These are phyloP conservation scores for Lentinus brumalis DNA, from an alignment of 768 basidiomycete species.

Conservation along the genomic window DNA sequence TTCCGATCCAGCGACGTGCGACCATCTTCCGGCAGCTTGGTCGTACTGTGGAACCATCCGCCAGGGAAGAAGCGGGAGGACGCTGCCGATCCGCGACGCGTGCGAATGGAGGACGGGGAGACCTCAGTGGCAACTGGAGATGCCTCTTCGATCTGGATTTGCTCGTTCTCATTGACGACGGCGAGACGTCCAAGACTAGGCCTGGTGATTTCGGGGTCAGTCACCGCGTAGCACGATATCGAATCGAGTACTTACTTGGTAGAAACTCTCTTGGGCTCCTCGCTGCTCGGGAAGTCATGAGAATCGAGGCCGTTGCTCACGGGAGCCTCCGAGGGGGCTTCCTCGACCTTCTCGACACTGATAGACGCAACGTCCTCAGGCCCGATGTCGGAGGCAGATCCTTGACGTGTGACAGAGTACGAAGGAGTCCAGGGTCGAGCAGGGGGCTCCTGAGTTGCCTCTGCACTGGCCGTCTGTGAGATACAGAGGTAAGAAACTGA, in stretches of 20 bases:
- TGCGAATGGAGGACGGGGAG: conserved; percentile 28
- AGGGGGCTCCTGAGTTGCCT: conserved; percentile 21
- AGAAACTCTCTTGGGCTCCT: conserved; percentile 9
- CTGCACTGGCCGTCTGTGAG: neutral
- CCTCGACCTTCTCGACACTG: neutral
- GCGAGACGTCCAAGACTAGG: conserved; percentile 28
- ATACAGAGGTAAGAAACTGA: too few species aligned
- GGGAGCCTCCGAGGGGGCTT: neutral
- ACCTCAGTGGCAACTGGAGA: conserved; percentile 10
- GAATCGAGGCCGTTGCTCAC: conserved; percentile 5
- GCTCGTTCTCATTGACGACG: conserved; percentile 24
- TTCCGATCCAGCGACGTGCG: conserved; percentile 48
- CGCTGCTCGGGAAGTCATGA: conserved; percentile 19
- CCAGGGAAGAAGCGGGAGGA: conserved; percentile 63
- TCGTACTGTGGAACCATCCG: conserved; percentile 45
- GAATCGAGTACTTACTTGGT: conserved; percentile 15
- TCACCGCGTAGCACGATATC: neutral
- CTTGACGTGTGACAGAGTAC: conserved; percentile 39
- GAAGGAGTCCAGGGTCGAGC: conserved; percentile 41
- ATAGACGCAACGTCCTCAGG: conserved; percentile 5
- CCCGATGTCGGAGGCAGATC: conserved; percentile 26
- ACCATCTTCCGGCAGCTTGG: conserved; percentile 42
- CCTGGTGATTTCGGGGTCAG: conserved; percentile 5
- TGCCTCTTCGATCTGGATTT: conserved; percentile 20
- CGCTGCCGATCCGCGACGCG: conserved; percentile 52